Conservation (phyloP, 768 basidiomycete species). For the Mycena capillaripes region DNA sequence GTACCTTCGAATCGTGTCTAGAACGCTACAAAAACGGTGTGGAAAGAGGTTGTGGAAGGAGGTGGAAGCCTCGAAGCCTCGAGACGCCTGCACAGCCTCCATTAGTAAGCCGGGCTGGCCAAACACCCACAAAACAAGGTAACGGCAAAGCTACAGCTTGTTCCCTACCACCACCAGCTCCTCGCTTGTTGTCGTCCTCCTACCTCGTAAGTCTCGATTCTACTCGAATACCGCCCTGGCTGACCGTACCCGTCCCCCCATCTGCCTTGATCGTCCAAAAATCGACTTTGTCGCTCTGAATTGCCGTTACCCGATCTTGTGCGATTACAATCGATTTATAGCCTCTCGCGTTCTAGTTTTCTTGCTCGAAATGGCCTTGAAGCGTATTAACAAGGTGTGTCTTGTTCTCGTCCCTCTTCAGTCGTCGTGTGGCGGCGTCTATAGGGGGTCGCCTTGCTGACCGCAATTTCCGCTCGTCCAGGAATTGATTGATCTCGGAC, state of each 20-base stretch:
- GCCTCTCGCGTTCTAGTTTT: conserved; percentile 32
- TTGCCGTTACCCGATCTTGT: conserved; percentile 53
- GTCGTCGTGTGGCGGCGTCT: conserved; percentile 21
- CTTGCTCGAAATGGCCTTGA: conserved; percentile 84
- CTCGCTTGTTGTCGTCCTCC: conserved; percentile 41
- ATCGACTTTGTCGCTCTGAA: conserved; percentile 31
- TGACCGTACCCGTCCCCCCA: conserved; percentile 49
- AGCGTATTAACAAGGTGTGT: conserved; percentile 98
- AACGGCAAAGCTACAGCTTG: conserved; percentile 58
- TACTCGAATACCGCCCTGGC: conserved; percentile 32
- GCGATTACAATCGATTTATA: conserved; percentile 53
- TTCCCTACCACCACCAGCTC: conserved; percentile 65
- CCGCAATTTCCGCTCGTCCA: conserved; percentile 50
- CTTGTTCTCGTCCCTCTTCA: conserved; percentile 19
- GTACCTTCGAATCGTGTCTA: too few species aligned
- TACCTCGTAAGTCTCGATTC: conserved; percentile 33
- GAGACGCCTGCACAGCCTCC: conserved; percentile 14
- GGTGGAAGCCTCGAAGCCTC: conserved; percentile 20
- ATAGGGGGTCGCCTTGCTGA: conserved; percentile 40
- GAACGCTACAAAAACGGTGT: background rate
- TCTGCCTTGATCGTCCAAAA: conserved; percentile 36
- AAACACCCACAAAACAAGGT: conserved; percentile 55
- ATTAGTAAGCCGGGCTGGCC: conserved; percentile 13
- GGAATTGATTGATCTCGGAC: conserved; percentile 99
- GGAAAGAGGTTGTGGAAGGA: conserved; percentile 4